Conservation (phyloP, 106 monocot genomes). For the Dioscorea zingiberensis region DNA sequence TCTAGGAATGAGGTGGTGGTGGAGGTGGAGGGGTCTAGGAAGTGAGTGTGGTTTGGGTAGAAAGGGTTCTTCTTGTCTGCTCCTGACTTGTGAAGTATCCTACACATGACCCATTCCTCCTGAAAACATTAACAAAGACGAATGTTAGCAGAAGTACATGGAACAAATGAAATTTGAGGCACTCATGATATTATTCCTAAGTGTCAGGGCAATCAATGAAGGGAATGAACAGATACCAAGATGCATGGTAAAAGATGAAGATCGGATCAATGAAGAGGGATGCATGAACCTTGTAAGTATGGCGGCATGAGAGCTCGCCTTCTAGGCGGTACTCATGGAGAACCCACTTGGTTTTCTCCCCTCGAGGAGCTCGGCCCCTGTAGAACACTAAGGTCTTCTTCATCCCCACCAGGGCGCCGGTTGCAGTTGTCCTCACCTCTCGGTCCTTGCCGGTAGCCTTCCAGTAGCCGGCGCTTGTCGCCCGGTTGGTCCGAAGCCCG, state of each 20-base stretch:
- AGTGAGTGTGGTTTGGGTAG: constrained; percentile 23
- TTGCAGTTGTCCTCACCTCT: constrained; percentile 46
- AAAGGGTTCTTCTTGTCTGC: constrained; percentile 40
- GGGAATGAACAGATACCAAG: not conserved
- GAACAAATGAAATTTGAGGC: no score
- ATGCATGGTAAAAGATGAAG: not conserved
- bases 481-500: constrained; percentile 81
- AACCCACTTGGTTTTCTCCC: constrained; percentile 97
- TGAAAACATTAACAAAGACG: constrained; percentile 24
- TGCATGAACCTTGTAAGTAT: constrained; percentile 44
- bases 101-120: constrained; percentile 99
- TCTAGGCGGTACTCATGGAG: constrained; percentile 97
- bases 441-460: constrained; percentile 99
- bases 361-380: constrained; percentile 88
- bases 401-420: constrained; percentile 72
- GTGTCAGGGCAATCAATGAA: not conserved
- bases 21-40: constrained; percentile 21
- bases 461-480: constrained; percentile 92
- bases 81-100: constrained; percentile 78
- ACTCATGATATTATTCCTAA: no score
- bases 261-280: not conserved
- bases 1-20: constrained; percentile 19
- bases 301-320: constrained; percentile 67
- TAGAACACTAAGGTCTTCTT: constrained; percentile 99
- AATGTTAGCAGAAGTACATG: no score